Conservation (phyloP, 352 stramenopile genomes). For the Phytophthora macrochlamydospora region DNA sequence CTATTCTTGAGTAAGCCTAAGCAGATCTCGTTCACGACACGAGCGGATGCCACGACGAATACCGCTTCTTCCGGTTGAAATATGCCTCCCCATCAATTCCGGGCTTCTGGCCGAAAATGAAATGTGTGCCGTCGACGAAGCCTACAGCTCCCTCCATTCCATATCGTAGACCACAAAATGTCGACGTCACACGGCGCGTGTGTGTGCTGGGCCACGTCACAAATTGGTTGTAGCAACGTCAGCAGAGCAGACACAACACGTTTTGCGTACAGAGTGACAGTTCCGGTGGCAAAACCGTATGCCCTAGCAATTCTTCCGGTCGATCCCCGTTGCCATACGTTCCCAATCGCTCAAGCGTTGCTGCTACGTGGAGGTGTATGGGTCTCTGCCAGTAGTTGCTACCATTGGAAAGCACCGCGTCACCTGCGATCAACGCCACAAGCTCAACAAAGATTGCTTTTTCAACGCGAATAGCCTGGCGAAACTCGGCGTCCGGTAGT, state of each 20-base stretch:
- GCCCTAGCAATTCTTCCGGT: too few species aligned
- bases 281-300: too few species aligned
- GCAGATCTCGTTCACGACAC: constrained; percentile 14
- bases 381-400: not conserved
- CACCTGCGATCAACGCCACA: too few species aligned
- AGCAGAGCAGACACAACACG: not conserved
- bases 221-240: not conserved
- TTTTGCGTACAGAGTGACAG: too few species aligned
- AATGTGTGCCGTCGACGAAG: constrained; percentile 9
- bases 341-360: too few species aligned
- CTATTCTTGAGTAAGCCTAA: constrained; percentile 12
- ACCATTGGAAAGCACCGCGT: too few species aligned
- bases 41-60: not conserved
- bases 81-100: constrained; percentile 2
- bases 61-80: constrained; percentile 5
- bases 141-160: constrained; percentile 3
- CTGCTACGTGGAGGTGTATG: too few species aligned
- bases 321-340: too few species aligned
- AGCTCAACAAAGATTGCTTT: not conserved
- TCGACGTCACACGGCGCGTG: not conserved
- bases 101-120: constrained; percentile 3
- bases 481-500: not conserved
- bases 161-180: constrained; percentile 3
- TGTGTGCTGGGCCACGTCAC: constrained; percentile 1
- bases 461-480: not conserved